Percentiles rank a stretch among this genome's conserved stretches.
phyloP scores from a whole-genome alignment of 2,329 filamentous ascomycete species.

The Paecilomyces formosus region DNA sequence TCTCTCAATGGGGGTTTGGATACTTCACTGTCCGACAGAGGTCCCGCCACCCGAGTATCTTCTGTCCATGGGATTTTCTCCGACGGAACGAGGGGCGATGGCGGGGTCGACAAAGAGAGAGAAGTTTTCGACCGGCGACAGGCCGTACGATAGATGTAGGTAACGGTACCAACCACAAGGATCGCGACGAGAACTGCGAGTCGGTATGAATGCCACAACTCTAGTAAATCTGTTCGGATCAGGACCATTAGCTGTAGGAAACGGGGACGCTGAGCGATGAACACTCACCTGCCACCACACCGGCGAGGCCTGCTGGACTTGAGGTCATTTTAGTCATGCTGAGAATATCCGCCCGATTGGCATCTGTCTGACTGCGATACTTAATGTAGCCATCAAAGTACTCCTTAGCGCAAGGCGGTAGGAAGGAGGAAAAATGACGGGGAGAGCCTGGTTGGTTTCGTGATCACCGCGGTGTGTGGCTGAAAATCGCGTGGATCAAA shows the following conservation, averaged over 20 bases:
- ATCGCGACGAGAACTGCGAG: constrained; percentile 29
- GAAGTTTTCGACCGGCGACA: constrained; percentile 18
- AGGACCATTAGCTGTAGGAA: background rate
- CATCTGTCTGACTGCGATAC: background rate
- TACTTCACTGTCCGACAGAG: background rate
- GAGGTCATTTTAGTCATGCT: background rate
- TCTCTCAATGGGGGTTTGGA: constrained; percentile 1
- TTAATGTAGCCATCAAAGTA: background rate
- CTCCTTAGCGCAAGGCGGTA: background rate
- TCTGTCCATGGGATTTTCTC: constrained; percentile 13
- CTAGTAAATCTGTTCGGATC: constrained; percentile 26
- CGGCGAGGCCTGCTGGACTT: background rate
- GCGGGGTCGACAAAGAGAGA: constrained; percentile 21
- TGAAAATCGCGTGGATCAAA: background rate
- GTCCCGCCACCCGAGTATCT: background rate
- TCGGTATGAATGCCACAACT: constrained; percentile 43
- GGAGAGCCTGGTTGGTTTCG: background rate
- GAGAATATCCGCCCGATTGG: background rate
- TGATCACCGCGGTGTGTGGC: background rate
- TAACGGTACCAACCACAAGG: constrained; percentile 2
- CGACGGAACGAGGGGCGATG: constrained; percentile 22
- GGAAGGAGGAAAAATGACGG: background rate
- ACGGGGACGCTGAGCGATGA: background rate
- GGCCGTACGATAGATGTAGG: constrained; percentile 12
- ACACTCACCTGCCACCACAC: background rate